Percentiles rank a stretch among this genome's conserved stretches.
Conservation (phyloP, 2,329 filamentous ascomycete species). For the Trichoderma afroharzianum region DNA sequence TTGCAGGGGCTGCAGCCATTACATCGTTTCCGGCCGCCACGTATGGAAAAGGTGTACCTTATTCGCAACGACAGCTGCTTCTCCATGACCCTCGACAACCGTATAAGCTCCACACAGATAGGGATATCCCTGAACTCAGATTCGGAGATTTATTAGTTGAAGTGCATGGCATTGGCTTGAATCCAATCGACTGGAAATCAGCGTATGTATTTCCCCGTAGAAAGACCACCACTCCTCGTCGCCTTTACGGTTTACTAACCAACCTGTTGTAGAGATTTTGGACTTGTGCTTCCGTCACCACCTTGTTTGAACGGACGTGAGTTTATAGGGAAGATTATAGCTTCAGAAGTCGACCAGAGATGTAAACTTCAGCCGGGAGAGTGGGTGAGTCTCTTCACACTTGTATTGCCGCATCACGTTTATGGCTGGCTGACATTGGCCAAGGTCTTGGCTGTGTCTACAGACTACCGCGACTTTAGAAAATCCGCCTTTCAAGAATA, state of each 20-base stretch:
- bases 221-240: not conserved
- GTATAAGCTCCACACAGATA: conserved; percentile 9
- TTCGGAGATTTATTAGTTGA: conserved; percentile 16
- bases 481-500: conserved; percentile 15
- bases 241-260: not conserved
- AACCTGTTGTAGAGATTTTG: not conserved
- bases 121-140: conserved; percentile 2
- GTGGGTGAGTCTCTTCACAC: not conserved
- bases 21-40: not conserved
- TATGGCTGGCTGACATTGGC: not conserved
- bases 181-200: conserved; percentile 5
- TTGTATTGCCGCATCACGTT: not conserved
- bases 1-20: not conserved
- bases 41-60: not conserved
- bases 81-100: conserved; percentile 1
- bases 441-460: conserved; percentile 14
- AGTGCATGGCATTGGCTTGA: conserved; percentile 11
- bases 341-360: conserved; percentile 6
- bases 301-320: conserved; percentile 3
- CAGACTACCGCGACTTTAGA: conserved; percentile 10
- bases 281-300: not conserved
- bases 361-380: conserved; percentile 10
- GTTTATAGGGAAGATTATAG: conserved; percentile 14
- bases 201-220: not conserved
- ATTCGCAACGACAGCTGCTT: not conserved